phyloP scores from a whole-genome alignment of 257 asterid genomes.

The Asclepias syriaca region DNA sequence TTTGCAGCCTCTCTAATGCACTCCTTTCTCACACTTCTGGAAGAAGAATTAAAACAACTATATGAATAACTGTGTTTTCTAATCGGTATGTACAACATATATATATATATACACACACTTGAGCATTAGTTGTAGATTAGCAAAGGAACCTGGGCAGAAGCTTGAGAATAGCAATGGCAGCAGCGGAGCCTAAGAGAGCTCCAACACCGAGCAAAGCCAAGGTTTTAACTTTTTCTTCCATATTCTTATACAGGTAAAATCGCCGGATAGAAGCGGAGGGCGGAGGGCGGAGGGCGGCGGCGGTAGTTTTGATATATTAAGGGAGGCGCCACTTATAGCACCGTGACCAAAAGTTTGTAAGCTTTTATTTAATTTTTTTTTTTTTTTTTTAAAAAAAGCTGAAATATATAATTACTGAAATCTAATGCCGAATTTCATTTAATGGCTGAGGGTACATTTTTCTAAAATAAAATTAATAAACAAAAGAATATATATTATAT shows the following conservation, averaged over 20 bases:
- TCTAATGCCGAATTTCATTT: too few relatives aligned
- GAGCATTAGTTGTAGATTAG: not conserved
- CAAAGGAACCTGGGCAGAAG: slow-evolving; percentile 46
- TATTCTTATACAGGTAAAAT: slow-evolving; percentile 15
- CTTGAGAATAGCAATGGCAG: slow-evolving; percentile 57
- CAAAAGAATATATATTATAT: too few relatives aligned
- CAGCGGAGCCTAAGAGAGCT: slow-evolving; percentile 66
- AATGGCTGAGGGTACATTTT: too few relatives aligned
- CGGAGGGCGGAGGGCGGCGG: not conserved
- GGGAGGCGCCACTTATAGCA: not conserved
- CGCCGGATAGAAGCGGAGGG: not conserved
- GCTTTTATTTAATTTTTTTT: too few relatives aligned
- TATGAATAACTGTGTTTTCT: too few relatives aligned
- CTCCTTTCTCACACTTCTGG: slow-evolving; percentile 19
- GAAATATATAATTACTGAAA: too few relatives aligned
- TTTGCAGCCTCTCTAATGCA: slow-evolving; percentile 12
- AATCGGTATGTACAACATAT: too few relatives aligned
- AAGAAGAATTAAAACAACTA: not conserved
- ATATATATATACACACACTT: not conserved
- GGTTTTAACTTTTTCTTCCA: slow-evolving; percentile 58
- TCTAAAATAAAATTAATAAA: too few relatives aligned
- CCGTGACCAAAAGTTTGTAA: too few relatives aligned
- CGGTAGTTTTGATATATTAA: not conserved
- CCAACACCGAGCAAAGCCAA: slow-evolving; percentile 62
- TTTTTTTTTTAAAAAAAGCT: too few relatives aligned